Conservation (phyloP, 1,139 yeast species). For the Eremothecium coryli region DNA sequence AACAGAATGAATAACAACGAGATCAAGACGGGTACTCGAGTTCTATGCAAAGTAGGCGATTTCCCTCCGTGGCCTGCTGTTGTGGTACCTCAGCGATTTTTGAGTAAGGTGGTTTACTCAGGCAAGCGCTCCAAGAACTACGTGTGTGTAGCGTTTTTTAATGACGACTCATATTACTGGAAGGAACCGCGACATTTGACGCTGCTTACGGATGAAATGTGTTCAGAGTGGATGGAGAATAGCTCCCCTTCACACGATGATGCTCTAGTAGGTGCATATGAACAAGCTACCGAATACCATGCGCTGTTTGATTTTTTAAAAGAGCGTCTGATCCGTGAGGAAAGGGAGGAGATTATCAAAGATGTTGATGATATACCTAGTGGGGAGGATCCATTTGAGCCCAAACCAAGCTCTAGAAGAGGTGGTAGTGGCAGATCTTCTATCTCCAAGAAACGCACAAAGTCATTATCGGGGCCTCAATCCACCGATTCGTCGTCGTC, state of each 20-base stretch:
- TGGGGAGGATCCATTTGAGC: conserved; percentile 27
- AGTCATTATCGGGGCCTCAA: neutral
- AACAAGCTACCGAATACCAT: conserved; percentile 22
- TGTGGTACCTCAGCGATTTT: conserved; percentile 28
- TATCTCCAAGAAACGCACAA: conserved; percentile 1
- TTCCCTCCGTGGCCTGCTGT: conserved; percentile 35
- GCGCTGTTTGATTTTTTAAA: conserved; percentile 21
- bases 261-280: conserved; percentile 25
- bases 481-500: neutral
- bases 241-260: conserved; percentile 12
- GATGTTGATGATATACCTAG: conserved; percentile 14
- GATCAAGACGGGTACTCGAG: conserved; percentile 30
- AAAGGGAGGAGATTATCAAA: conserved; percentile 19
- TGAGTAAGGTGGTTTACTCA: conserved; percentile 27
- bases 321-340: conserved; percentile 21
- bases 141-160: conserved; percentile 31
- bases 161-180: conserved; percentile 33
- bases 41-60: conserved; percentile 31
- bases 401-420: conserved; percentile 10
- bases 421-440: conserved; percentile 4
- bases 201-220: conserved; percentile 14
- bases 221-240: conserved; percentile 16
- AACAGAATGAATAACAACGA: conserved; percentile 15
- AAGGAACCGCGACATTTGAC: conserved; percentile 24
- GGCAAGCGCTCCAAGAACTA: conserved; percentile 19